A percentile compares a stretch with the other conserved stretches of the same genome.
Evolutionary conservation across 805 yeast species (phyloP).

Genomic region (Yueomyces sp.): DNA sequence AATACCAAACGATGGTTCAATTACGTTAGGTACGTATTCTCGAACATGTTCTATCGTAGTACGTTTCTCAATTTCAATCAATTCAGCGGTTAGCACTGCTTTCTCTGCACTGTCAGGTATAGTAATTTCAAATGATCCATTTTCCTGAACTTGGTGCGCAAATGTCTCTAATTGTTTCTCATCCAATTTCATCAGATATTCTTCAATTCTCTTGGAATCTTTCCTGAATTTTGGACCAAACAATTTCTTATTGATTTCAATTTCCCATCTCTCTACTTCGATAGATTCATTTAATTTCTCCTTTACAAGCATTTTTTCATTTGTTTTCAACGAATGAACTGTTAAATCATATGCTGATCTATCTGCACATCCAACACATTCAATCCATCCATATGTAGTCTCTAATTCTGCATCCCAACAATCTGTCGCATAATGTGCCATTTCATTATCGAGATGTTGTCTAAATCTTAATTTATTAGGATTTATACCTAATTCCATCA

Average conservation of each 20-base stretch:
- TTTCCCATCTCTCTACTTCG: constrained; percentile 68
- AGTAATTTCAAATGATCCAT: constrained; percentile 49
- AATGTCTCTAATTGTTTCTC: constrained; percentile 75
- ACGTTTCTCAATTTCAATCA: constrained; percentile 63
- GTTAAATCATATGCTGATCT: constrained; percentile 94
- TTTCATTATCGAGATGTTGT: constrained; percentile 95
- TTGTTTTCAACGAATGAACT: constrained; percentile 88
- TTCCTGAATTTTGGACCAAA: constrained; percentile 96
- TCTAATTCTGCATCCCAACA: constrained; percentile 99
- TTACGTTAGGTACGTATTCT: constrained; percentile 91
- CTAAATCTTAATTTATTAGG: constrained; percentile 76
- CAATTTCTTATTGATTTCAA: constrained; percentile 82
- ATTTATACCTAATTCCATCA: constrained; percentile 82
- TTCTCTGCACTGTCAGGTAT: constrained; percentile 54
- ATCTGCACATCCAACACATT: constrained; percentile 99
- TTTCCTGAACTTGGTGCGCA: constrained; percentile 47
- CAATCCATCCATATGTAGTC: constrained; percentile 96
- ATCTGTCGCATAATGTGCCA: constrained; percentile 98
- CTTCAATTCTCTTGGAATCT: constrained; percentile 85
- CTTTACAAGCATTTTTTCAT: constrained; percentile 88
- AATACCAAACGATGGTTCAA: constrained; percentile 97
- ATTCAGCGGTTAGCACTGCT: constrained; percentile 58
- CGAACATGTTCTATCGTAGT: constrained; percentile 79
- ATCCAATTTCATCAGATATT: constrained; percentile 58
- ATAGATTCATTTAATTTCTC: constrained; percentile 75